Evolutionary conservation across 768 basidiomycete genomes (phyloP), one percentile per base, ranked within the genome.

Genomic region (Pleurotus sapidus): DNA sequence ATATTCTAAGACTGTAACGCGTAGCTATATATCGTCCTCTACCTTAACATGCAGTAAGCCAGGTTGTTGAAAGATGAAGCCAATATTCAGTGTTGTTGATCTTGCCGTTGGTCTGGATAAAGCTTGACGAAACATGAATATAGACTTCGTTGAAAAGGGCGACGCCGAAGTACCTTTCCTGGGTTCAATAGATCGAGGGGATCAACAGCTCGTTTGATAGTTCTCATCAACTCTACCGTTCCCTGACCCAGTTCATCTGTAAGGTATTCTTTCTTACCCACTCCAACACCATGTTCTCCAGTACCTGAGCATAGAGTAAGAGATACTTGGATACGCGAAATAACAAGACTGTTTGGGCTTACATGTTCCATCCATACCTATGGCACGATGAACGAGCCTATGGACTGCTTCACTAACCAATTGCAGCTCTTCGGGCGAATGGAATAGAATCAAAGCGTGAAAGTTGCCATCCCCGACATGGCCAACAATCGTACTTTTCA

Each of bases 241-340:
- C 84, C 87, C 46, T 75, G 75, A 0, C 95, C 95, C 0, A 98
- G 80, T 68, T 98, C 95, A n/a, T 86, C 79, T 15, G 74, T 68
- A 2, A 98, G 80, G 69, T 91, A 96, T 64, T 89, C 83, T 63
- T 84, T 88, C 74, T 95, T 95, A 8, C 93, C 93, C 5, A 94
- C 70, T 1, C 93, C 93, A 12, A 95, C 88, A 0, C 93, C 93
- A 68, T 95, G 93, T 68, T 95, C 92, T 7, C 91, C 91, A 3
- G 89, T 91, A 62, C 88, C 88, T 91, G 8, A 55, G 40, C n/a
- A 9, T 11, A 34, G n/a, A 62, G 15, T 18, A 17, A 56, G 46
- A 25, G 24, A 43, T 20, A 60, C 20, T 25, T 27, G 38, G 20
- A 23, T 3, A 11, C 34, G 49, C 14, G 49, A 23, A 15, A 15